These are phyloP conservation scores for Naganishia albida DNA, from an alignment of 1,284 basidiomycete species.

Conservation along the genomic window DNA sequence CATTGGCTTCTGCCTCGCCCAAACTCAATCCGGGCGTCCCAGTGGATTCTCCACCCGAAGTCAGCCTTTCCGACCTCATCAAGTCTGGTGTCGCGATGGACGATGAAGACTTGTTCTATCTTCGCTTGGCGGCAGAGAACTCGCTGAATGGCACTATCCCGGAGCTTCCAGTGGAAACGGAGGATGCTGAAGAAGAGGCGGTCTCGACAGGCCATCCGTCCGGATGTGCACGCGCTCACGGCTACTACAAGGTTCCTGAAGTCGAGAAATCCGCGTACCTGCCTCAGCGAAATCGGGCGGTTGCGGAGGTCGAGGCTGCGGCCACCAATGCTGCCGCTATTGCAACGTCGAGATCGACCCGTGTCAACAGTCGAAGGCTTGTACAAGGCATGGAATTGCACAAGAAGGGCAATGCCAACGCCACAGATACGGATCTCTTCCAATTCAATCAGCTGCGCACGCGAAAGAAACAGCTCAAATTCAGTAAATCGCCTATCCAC, in stretches of 20 bases:
- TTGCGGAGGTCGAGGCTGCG: constrained; percentile 50
- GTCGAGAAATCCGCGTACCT: constrained; percentile 86
- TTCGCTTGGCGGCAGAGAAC: constrained; percentile 64
- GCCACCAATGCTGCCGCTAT: constrained; percentile 53
- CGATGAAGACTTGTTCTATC: constrained; percentile 88
- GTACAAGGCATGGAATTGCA: constrained; percentile 94
- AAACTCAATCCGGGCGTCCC: neutral
- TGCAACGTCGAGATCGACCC: constrained; percentile 83
- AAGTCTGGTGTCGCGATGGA: constrained; percentile 67
- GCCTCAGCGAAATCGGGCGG: constrained; percentile 61
- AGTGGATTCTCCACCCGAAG: constrained; percentile 29
- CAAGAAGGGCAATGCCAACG: constrained; percentile 63
- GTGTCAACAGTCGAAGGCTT: constrained; percentile 89
- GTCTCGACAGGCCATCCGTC: constrained; percentile 60
- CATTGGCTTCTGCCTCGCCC: constrained; percentile 13
- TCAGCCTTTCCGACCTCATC: constrained; percentile 43
- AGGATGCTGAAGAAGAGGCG: constrained; percentile 39
- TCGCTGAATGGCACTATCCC: constrained; percentile 47
- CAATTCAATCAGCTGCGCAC: constrained; percentile 99
- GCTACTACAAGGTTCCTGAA: constrained; percentile 90
- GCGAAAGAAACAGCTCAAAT: constrained; percentile 95
- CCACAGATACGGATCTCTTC: constrained; percentile 63
- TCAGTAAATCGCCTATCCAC: constrained; percentile 93
- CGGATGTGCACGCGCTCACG: constrained; percentile 86
- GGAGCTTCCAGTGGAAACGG: constrained; percentile 32